A percentile compares a stretch with the other conserved stretches of the same genome.
phyloP scores from a whole-genome alignment of 371 early-diverging fungal species.

The Chytridiales sp. region DNA sequence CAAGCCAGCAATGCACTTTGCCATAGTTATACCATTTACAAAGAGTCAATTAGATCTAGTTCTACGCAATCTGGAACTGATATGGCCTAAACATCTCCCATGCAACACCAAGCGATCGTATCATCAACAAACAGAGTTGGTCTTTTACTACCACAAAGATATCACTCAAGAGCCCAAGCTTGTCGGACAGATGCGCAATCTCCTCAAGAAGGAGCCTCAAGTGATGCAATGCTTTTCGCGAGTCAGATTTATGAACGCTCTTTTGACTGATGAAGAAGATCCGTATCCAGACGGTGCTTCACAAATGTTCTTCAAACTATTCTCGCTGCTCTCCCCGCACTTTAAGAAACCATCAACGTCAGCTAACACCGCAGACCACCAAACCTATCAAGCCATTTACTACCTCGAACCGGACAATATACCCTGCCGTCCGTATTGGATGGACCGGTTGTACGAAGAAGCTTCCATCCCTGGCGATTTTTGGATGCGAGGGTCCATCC shows the following conservation, averaged over 20 bases:
- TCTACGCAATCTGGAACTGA: constrained; percentile 16
- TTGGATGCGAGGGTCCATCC: constrained; percentile 38
- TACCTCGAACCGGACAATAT: constrained; percentile 40
- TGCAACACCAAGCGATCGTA: constrained; percentile 17
- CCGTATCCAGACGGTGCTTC: constrained; percentile 31
- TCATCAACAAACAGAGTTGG: constrained; percentile 22
- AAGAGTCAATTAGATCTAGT: constrained; percentile 11
- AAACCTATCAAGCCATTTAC: constrained; percentile 26
- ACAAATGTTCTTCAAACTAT: constrained; percentile 37
- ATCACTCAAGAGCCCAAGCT: not conserved
- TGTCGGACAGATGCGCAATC: not conserved
- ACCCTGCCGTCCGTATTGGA: constrained; percentile 33
- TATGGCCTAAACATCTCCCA: constrained; percentile 24
- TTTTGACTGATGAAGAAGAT: constrained; percentile 25
- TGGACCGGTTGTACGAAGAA: constrained; percentile 34
- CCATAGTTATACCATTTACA: constrained; percentile 33
- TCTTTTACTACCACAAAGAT: constrained; percentile 34
- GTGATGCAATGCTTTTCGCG: constrained; percentile 20
- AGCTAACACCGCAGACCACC: not conserved
- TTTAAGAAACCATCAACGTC: not conserved
- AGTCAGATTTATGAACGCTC: constrained; percentile 31
- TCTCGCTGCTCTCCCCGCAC: not conserved
- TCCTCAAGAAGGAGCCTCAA: not conserved
- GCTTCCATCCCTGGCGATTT: constrained; percentile 28
- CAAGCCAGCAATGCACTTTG: constrained; percentile 17